phyloP scores from a whole-genome alignment of 495 filamentous ascomycete genomes.

The Bombardia bombarda region DNA sequence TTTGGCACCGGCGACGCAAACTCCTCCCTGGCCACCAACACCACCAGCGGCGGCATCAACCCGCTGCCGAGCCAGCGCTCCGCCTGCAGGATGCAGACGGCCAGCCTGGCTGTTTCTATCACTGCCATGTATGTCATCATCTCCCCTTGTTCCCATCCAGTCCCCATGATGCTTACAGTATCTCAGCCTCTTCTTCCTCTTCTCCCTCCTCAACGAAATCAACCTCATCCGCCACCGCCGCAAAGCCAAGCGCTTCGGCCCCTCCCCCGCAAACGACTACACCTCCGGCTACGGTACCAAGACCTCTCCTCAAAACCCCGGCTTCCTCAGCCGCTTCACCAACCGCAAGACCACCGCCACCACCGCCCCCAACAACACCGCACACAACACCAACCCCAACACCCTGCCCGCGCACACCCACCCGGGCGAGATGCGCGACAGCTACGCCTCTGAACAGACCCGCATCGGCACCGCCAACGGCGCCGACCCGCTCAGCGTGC shows the following conservation, averaged over 20 bases:
- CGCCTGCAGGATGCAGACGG: constrained; percentile 65
- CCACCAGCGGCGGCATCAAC: constrained; percentile 24
- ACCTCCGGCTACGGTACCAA: constrained; percentile 45
- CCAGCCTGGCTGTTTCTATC: constrained; percentile 67
- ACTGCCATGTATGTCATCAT: constrained; percentile 60
- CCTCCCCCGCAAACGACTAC: constrained; percentile 51
- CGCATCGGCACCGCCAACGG: background rate
- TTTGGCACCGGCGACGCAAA: constrained; percentile 54
- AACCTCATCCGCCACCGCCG: constrained; percentile 56
- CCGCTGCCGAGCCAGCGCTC: constrained; percentile 41
- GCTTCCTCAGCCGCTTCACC: background rate
- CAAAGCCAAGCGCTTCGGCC: constrained; percentile 70
- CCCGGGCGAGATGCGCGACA: background rate
- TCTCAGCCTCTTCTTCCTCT: constrained; percentile 55
- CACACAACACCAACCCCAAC: background rate
- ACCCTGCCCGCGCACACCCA: background rate
- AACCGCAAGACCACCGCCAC: background rate
- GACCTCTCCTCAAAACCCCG: too few species aligned
- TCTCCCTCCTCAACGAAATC: constrained; percentile 56
- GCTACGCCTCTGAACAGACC: constrained; percentile 1
- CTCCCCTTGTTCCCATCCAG: background rate
- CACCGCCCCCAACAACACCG: background rate
- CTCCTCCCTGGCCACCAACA: constrained; percentile 25
- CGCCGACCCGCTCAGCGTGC: background rate
- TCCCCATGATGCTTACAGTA: background rate